These are phyloP conservation scores for Effrenium voratum DNA, from an alignment of 73 alveolate species.

Conservation along the genomic window DNA sequence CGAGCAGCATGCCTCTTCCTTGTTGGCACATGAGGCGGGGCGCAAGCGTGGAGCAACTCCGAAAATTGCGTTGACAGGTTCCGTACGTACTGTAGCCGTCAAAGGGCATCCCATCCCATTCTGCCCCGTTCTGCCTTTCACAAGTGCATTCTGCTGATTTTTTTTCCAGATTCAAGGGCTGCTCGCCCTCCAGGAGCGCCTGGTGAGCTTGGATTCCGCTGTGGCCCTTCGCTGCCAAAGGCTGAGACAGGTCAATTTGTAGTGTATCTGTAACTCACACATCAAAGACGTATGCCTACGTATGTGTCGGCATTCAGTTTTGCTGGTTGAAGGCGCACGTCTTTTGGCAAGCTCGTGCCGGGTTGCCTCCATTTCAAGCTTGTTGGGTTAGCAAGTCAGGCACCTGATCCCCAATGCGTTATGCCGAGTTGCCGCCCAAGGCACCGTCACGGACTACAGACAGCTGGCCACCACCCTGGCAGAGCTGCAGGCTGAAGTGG, in stretches of 20 bases:
- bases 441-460: constrained; percentile 76
- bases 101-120: not conserved
- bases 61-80: not conserved
- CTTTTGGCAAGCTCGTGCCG: too few species aligned
- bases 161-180: not conserved
- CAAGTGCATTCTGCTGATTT: not conserved
- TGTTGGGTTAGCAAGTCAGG: too few species aligned
- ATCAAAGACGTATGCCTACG: too few species aligned
- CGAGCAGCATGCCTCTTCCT: constrained; percentile 64
- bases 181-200: constrained; percentile 22
- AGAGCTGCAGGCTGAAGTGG: constrained; percentile 72
- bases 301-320: too few species aligned
- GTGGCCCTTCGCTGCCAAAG: constrained; percentile 50
- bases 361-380: too few species aligned
- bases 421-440: not conserved
- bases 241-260: too few species aligned
- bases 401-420: too few species aligned
- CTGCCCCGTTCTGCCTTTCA: not conserved
- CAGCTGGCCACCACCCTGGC: constrained; percentile 51
- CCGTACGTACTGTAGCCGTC: not conserved
- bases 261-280: too few species aligned
- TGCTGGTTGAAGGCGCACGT: too few species aligned
- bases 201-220: constrained; percentile 60
- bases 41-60: not conserved
- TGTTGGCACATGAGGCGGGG: constrained; percentile 53